Conservation (phyloP, 495 filamentous ascomycete species). For the Neurospora sublineolata region DNA sequence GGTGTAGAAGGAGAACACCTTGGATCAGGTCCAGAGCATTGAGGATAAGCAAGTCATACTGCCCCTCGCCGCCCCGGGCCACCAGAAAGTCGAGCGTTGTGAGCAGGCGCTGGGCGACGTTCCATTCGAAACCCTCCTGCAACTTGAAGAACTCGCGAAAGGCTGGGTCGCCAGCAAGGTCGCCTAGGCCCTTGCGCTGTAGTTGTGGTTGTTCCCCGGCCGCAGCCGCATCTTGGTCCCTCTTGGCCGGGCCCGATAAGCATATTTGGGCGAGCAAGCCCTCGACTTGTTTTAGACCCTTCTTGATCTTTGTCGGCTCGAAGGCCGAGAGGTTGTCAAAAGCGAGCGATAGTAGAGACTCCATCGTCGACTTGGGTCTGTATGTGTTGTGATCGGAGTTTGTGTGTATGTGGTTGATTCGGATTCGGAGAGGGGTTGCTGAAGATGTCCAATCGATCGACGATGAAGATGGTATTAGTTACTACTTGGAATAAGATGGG, state of each 20-base stretch:
- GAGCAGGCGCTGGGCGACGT: slow-evolving; percentile 79
- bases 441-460: not conserved
- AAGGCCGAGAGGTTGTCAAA: slow-evolving; percentile 96
- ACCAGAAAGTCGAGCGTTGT: slow-evolving; percentile 79
- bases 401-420: not conserved
- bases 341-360: slow-evolving; percentile 79
- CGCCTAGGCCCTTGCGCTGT: slow-evolving; percentile 49
- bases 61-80: slow-evolving; percentile 64
- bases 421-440: not conserved
- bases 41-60: slow-evolving; percentile 82
- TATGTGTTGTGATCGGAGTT: not conserved
- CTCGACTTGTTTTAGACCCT: slow-evolving; percentile 90
- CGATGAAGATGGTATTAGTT: not conserved
- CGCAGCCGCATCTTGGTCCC: slow-evolving; percentile 12
- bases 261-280: slow-evolving; percentile 94
- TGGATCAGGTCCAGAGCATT: slow-evolving; percentile 83
- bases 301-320: slow-evolving; percentile 76
- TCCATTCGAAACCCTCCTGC: slow-evolving; percentile 97
- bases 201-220: slow-evolving; percentile 16
- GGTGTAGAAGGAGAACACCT: slow-evolving; percentile 80
- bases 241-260: slow-evolving; percentile 46
- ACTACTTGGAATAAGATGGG: not conserved
- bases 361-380: slow-evolving; percentile 46
- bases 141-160: slow-evolving; percentile 94
- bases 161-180: slow-evolving; percentile 72